Evolutionary conservation across 495 filamentous ascomycete genomes (phyloP), one percentile per base, ranked within the genome.

Genomic region (Aspergillus avenaceus): DNA sequence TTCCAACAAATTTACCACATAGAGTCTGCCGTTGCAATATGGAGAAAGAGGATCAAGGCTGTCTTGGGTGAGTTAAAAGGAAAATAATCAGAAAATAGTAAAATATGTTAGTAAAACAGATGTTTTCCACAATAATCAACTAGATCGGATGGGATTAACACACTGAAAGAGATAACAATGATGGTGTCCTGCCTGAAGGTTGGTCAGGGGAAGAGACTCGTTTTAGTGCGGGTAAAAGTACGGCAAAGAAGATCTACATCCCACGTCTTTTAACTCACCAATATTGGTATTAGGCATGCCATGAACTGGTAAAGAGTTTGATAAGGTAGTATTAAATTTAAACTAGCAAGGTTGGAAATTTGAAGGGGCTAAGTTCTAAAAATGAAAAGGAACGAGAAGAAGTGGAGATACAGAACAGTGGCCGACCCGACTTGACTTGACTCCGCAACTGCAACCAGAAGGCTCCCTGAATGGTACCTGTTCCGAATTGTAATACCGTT

Each of bases 321-420:
- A 27, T 27, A 32, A 8, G 18, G n/a, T 18, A 32, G 29, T 13
- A 45, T n/a, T n/a, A 25, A 22, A 50, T 32, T 41, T 47, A 58
- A 49, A 44, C 45, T 54, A 38, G 22, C 41, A 45, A 27, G 21
- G 32, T 45, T 37, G 14, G 24, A 40, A 21, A 12, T n/a, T 41
- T 31, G 16, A 50, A 43, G 37, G 36, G 26, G 57, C 41, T 32
- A 28, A 27, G 23, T 44, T 29, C 28, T 44, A 36, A 16, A 27
- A 28, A 28, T 31, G 43, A 50, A 49, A 28, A 43, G 23, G 40
- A 44, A 41, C 23, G 42, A 40, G 37, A 51, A 40, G 40, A 48
- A 69, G 84, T 61, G 80, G 79, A 50, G 73, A 80, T 61, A 63
- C 83, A 48, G 63, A 87, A 47, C 50, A 61, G 55, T 57, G 53